Evolutionary conservation across 2,329 filamentous ascomycete genomes (phyloP).

Genomic region (Epichloe glyceriae): DNA sequence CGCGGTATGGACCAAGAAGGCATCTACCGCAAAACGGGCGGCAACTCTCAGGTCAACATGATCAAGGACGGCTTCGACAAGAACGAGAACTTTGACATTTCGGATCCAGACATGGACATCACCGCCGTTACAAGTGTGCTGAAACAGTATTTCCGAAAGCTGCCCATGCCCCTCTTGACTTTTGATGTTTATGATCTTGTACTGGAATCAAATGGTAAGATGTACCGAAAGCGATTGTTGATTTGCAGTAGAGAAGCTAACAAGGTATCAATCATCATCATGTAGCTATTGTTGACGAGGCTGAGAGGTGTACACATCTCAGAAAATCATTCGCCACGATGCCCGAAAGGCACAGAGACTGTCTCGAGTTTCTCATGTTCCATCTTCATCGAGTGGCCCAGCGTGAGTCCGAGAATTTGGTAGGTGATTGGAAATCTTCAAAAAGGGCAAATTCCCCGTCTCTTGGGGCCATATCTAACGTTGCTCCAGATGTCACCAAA

Average conservation of each 20-base stretch:
- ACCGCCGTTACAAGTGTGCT: conserved; percentile 89
- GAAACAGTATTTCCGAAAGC: conserved; percentile 94
- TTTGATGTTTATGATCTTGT: conserved; percentile 86
- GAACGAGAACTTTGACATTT: conserved; percentile 78
- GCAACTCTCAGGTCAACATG: conserved; percentile 76
- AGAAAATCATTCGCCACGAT: conserved; percentile 63
- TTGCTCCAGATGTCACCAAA: conserved; percentile 75
- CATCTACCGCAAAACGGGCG: conserved; percentile 95
- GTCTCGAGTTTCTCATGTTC: conserved; percentile 86
- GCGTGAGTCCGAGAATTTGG: conserved; percentile 72
- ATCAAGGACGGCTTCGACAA: conserved; percentile 89
- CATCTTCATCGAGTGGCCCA: conserved; percentile 79
- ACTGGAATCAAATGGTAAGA: conserved; percentile 63
- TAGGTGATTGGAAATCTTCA: conserved; percentile 27
- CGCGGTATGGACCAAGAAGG: conserved; percentile 96
- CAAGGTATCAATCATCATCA: not conserved
- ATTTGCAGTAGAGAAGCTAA: not conserved
- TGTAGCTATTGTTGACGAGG: conserved; percentile 49
- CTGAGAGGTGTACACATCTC: conserved; percentile 58
- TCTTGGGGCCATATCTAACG: not conserved
- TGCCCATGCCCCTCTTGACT: conserved; percentile 79
- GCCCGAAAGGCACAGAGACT: conserved; percentile 74
- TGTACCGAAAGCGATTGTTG: conserved; percentile 6
- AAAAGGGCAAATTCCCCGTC: too few species aligned
- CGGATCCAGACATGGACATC: conserved; percentile 86